These are phyloP conservation scores for Paramecium bursaria DNA, from an alignment of 73 alveolate genomes.

Conservation along the genomic window DNA sequence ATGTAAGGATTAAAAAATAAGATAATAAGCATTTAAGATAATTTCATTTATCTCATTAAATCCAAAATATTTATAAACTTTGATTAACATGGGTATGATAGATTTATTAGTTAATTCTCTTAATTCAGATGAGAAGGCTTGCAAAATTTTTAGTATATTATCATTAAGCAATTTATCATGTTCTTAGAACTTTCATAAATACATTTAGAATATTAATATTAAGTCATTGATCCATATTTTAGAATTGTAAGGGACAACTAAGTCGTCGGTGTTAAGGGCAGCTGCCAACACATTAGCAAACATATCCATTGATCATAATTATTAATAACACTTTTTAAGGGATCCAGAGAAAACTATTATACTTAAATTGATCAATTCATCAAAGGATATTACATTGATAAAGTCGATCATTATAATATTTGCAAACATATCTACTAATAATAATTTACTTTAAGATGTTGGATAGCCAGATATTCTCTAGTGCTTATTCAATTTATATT, in stretches of 20 bases:
- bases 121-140: slow-evolving; percentile 60
- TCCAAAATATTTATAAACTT: slow-evolving; percentile 44
- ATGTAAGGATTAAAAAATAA: slow-evolving; percentile 28
- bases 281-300: slow-evolving; percentile 72
- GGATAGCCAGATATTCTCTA: slow-evolving; percentile 25
- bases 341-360: slow-evolving; percentile 70
- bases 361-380: slow-evolving; percentile 15
- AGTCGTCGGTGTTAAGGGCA: slow-evolving; percentile 63
- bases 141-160: slow-evolving; percentile 58
- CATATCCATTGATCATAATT: slow-evolving; percentile 64
- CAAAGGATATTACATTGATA: slow-evolving; percentile 45
- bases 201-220: slow-evolving; percentile 40
- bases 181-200: slow-evolving; percentile 65
- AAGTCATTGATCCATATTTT: slow-evolving; percentile 61
- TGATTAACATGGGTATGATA: slow-evolving; percentile 64
- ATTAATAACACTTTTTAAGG: slow-evolving; percentile 43
- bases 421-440: slow-evolving; percentile 56
- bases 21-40: slow-evolving; percentile 57
- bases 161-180: slow-evolving; percentile 61
- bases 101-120: slow-evolving; percentile 59
- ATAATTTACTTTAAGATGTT: slow-evolving; percentile 47
- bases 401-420: slow-evolving; percentile 66
- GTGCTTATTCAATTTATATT: not conserved
- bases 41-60: slow-evolving; percentile 55
- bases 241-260: slow-evolving; percentile 63